Conservation (phyloP, 2,329 filamentous ascomycete genomes). For the Talaromyces verruculosus region DNA sequence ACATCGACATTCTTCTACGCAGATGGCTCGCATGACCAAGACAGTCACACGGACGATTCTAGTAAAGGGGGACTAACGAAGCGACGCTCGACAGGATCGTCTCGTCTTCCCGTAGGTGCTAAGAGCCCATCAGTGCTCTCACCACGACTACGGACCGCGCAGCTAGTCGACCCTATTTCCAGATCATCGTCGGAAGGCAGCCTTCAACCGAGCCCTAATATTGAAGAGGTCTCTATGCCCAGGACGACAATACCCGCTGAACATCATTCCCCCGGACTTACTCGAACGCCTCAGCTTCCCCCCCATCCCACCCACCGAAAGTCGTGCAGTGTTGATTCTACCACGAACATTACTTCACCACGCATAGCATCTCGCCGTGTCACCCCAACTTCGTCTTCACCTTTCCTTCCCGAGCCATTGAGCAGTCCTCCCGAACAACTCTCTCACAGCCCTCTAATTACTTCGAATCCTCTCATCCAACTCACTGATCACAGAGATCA, state of each 20-base stretch:
- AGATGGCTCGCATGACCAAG: slow-evolving; percentile 38
- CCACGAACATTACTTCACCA: slow-evolving; percentile 21
- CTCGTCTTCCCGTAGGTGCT: slow-evolving; percentile 27
- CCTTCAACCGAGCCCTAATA: slow-evolving; percentile 25
- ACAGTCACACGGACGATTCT: slow-evolving; percentile 27
- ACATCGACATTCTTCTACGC: slow-evolving; percentile 40
- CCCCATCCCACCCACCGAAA: slow-evolving; percentile 27
- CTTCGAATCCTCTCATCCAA: slow-evolving; percentile 35
- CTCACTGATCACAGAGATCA: slow-evolving; percentile 40
- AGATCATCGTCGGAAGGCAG: slow-evolving; percentile 29
- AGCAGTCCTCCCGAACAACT: slow-evolving; percentile 30
- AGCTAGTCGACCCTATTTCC: slow-evolving; percentile 29
- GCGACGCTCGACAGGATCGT: slow-evolving; percentile 35
- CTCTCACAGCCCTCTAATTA: slow-evolving; percentile 33
- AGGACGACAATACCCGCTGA: slow-evolving; percentile 21
- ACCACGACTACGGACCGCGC: slow-evolving; percentile 35
- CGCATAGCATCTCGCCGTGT: slow-evolving; percentile 30
- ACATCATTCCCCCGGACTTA: slow-evolving; percentile 10
- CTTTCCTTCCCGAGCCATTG: slow-evolving; percentile 26
- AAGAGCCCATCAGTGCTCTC: slow-evolving; percentile 30
- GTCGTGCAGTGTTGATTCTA: slow-evolving; percentile 38
- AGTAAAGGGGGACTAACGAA: slow-evolving; percentile 25
- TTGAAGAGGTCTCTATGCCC: slow-evolving; percentile 29
- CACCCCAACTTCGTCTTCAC: slow-evolving; percentile 34
- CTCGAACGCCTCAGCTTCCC: slow-evolving; percentile 18